Base-by-base conservation (phyloP, 805 yeast species). In the Zygoascus biomembranicola region DNA sequence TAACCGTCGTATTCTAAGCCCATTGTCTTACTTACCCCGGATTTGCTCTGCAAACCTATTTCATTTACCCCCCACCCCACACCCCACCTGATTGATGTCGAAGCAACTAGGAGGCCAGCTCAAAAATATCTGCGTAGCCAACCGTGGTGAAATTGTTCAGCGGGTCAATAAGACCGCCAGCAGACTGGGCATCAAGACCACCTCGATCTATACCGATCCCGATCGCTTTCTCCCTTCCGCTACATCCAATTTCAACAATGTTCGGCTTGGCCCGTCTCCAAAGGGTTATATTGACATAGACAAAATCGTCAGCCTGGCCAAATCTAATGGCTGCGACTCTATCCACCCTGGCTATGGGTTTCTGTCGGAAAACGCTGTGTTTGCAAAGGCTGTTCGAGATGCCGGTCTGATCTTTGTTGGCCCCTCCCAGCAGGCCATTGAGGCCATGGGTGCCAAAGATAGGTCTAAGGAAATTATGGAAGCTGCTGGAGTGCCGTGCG, bases 311-410 rank as follows among this genome's bases (percentile, higher is more conserved):
- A 61, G 65, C 11, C 78, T 79, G 8, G 80, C 81, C 26, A 75
- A 76, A 62, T 69, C 63, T 46, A 64, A 74, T 3, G 78, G 77
- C 6, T 78, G 80, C 44, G 77, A 77, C 61, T 79, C 82, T 42
- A 74, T 78, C 54, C 78, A 78, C 55, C 82, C 82, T 1, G 82
- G 82, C 23, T 78, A 78, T 56, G 82, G 82, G 4, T 78, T 78
- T 67, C 69, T 78, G 54, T 75, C 80, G 8, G 82, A 78, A 62
- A 66, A 66, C 52, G 66, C 67, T 6, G 60, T 58, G 23, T 66
- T 66, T 55, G 69, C 69, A 19, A 61, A 65, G 50, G 55, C 61
- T 32, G 66, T 66, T 41, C 56, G 63, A 11, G 66, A 64, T 28
- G 67, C 60, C 14, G 69, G 69, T 18, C 50, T 66, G 43, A 54